These are phyloP conservation scores for Umbelopsis ramanniana DNA, from an alignment of 192 early-diverging fungal genomes.

Conservation along the genomic window DNA sequence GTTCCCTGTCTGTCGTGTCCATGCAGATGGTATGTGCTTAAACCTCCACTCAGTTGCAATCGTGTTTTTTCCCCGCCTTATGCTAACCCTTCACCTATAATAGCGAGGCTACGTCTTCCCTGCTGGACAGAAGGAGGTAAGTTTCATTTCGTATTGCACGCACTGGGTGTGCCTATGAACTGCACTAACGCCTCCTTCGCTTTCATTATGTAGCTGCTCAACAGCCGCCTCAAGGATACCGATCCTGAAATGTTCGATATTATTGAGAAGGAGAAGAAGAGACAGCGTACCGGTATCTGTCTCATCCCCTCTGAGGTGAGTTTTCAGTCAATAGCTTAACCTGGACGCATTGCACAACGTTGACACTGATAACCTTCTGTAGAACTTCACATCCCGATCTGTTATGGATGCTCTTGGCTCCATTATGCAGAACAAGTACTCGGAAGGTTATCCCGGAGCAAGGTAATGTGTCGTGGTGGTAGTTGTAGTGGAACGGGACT, in stretches of 20 bases:
- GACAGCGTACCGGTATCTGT: conserved; percentile 91
- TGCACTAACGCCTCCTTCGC: not conserved
- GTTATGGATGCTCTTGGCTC: conserved; percentile 97
- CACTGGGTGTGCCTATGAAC: not conserved
- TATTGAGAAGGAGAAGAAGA: conserved; percentile 92
- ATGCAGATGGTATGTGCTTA: not conserved
- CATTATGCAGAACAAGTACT: conserved; percentile 99
- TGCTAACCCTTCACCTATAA: conserved; percentile 5
- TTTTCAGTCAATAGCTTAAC: not conserved
- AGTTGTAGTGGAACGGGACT: not conserved
- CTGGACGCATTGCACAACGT: not conserved
- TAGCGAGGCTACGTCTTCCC: conserved; percentile 57
- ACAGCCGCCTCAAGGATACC: conserved; percentile 69
- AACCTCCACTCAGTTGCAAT: not conserved
- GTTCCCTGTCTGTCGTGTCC: conserved; percentile 30
- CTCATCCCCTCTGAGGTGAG: conserved; percentile 95
- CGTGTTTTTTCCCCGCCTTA: not conserved
- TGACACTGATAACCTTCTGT: not conserved
- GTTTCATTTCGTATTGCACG: not conserved
- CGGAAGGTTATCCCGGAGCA: conserved; percentile 95
- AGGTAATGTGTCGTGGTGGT: conserved; percentile 45
- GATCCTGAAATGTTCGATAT: conserved; percentile 95
- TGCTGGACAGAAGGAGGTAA: conserved; percentile 58
- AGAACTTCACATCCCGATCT: conserved; percentile 97
- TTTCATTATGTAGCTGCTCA: conserved; percentile 61